Evolutionary conservation across 2,329 filamentous ascomycete genomes (phyloP).

Genomic region (Alternaria arbusti): DNA sequence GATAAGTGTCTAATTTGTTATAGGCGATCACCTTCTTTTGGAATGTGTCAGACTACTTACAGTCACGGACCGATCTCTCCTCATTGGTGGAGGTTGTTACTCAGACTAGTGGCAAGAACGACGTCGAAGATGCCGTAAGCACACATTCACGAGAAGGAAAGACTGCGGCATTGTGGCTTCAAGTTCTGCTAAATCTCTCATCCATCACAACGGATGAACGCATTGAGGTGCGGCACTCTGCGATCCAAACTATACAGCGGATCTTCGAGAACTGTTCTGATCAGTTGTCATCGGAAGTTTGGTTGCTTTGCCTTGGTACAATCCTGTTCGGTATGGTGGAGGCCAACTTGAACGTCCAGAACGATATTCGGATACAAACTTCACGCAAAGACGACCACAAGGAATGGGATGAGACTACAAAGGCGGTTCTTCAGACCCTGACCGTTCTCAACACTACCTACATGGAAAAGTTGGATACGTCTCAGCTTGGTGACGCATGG

Average conservation of each 20-base stretch:
- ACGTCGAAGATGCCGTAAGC: slow-evolving; percentile 64
- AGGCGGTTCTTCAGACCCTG: slow-evolving; percentile 45
- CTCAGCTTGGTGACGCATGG: slow-evolving; percentile 77
- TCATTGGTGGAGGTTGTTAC: slow-evolving; percentile 37
- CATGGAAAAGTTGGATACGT: slow-evolving; percentile 72
- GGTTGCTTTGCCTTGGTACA: slow-evolving; percentile 80
- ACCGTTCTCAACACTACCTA: slow-evolving; percentile 73
- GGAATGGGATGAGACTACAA: slow-evolving; percentile 51
- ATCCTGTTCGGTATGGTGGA: slow-evolving; percentile 81
- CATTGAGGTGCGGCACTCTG: slow-evolving; percentile 81
- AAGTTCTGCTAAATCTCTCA: slow-evolving; percentile 74
- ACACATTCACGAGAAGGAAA: slow-evolving; percentile 66
- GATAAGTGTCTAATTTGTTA: slow-evolving; percentile 9
- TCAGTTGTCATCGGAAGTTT: slow-evolving; percentile 76
- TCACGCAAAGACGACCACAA: slow-evolving; percentile 27
- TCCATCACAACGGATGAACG: slow-evolving; percentile 74
- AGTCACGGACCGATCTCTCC: slow-evolving; percentile 54
- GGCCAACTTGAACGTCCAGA: slow-evolving; percentile 58
- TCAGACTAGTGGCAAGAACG: slow-evolving; percentile 51
- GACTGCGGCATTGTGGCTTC: slow-evolving; percentile 77
- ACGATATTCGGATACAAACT: slow-evolving; percentile 18
- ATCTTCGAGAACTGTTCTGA: slow-evolving; percentile 93
- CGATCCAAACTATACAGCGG: slow-evolving; percentile 86
- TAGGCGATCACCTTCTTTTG: slow-evolving; percentile 94
- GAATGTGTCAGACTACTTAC: slow-evolving; percentile 89